Evolutionary conservation across 78 protist species (phyloP).

Genomic region (Polysphondylium violaceum): DNA sequence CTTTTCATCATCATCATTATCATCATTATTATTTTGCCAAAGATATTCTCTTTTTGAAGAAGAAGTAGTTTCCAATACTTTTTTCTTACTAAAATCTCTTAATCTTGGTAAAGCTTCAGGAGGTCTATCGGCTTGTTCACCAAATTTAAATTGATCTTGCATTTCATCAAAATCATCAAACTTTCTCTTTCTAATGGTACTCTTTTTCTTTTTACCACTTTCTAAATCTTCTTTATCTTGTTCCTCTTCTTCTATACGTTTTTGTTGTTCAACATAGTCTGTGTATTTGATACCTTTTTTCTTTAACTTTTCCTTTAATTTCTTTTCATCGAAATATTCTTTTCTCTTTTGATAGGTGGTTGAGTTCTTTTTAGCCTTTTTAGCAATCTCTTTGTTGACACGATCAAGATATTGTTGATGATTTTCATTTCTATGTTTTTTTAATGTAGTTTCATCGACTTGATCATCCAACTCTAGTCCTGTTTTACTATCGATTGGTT

Average conservation of each 20-base stretch:
- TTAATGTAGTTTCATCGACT: background rate
- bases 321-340: conserved; percentile 24
- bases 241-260: conserved; percentile 22
- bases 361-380: conserved; percentile 20
- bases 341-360: conserved; percentile 44
- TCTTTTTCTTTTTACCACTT: background rate
- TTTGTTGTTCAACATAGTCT: conserved; percentile 12
- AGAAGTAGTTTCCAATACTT: background rate
- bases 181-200: conserved; percentile 32
- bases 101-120: conserved; percentile 23
- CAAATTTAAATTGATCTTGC: conserved; percentile 48
- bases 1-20: conserved; percentile 1
- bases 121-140: conserved; percentile 70
- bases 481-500: background rate
- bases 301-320: conserved; percentile 29
- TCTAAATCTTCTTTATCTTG: background rate
- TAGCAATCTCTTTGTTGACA: conserved; percentile 18
- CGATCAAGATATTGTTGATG: conserved; percentile 1
- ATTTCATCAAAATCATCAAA: conserved; percentile 47
- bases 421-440: conserved; percentile 25
- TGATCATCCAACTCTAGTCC: conserved; percentile 3
- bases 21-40: conserved; percentile 39
- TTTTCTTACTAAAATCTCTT: conserved; percentile 32
- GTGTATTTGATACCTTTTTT: conserved; percentile 20
- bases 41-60: conserved; percentile 59